Conservation (phyloP, 2,329 filamentous ascomycete species). For the Colletotrichum tanaceti region DNA sequence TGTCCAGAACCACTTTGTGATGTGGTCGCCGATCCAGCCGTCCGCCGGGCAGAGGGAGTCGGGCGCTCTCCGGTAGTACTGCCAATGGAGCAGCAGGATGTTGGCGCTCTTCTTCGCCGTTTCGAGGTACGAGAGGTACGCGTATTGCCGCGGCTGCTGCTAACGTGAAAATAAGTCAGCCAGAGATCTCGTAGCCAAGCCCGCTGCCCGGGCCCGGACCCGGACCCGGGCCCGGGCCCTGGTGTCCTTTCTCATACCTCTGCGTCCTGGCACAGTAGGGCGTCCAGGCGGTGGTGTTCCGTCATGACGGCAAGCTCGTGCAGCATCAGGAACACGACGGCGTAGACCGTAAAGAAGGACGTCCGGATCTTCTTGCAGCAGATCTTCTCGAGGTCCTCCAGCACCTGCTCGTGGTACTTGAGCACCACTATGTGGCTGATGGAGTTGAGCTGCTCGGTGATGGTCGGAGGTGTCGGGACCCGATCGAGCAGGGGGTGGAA, state of each 20-base stretch:
- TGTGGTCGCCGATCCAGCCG: conserved; percentile 12
- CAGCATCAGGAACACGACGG: conserved; percentile 56
- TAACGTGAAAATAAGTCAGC: too few relatives aligned
- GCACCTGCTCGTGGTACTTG: conserved; percentile 47
- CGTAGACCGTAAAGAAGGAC: conserved; percentile 53
- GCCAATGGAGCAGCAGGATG: conserved; percentile 61
- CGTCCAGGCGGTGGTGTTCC: not conserved
- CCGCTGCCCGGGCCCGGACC: too few relatives aligned
- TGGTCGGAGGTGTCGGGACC: conserved; percentile 57
- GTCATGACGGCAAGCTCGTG: conserved; percentile 41
- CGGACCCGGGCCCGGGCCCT: not conserved
- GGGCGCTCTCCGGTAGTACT: conserved; percentile 54
- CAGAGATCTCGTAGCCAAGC: too few relatives aligned
- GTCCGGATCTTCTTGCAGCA: conserved; percentile 13
- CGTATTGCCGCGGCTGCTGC: not conserved
- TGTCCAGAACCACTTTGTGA: conserved; percentile 19
- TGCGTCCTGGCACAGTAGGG: not conserved
- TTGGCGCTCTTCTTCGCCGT: conserved; percentile 51
- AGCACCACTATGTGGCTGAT: conserved; percentile 54
- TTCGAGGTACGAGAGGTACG: not conserved
- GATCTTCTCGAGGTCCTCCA: conserved; percentile 51
- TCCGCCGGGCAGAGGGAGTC: not conserved
- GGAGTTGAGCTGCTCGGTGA: conserved; percentile 59
- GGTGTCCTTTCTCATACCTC: not conserved
- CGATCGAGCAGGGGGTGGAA: conserved; percentile 53